phyloP scores from a whole-genome alignment of 768 basidiomycete species.

The Lactifluus rugatus region DNA sequence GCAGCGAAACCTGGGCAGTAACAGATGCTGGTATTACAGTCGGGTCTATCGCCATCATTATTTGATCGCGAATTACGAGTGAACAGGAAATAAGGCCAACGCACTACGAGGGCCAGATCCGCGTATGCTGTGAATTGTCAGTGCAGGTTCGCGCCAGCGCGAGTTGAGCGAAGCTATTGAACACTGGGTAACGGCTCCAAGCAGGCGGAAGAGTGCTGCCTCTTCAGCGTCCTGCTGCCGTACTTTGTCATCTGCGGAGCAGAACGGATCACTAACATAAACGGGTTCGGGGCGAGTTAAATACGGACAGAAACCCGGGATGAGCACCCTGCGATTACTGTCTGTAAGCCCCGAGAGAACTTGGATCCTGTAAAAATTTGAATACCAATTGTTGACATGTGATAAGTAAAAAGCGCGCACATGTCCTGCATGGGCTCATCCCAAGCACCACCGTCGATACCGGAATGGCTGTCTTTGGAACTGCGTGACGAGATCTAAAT shows the following conservation, averaged over 20 bases:
- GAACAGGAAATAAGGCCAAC: conserved; percentile 19
- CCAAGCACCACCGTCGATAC: conserved; percentile 84
- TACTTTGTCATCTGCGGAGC: conserved; percentile 59
- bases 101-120: conserved; percentile 74
- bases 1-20: conserved; percentile 76
- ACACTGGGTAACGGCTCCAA: conserved; percentile 59
- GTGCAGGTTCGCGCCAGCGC: conserved; percentile 83
- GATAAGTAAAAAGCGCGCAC: conserved; percentile 31
- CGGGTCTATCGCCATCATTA: conserved; percentile 38
- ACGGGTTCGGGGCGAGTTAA: neutral
- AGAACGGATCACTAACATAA: neutral
- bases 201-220: conserved; percentile 50
- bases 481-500: conserved; percentile 55
- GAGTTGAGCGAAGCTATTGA: conserved; percentile 61
- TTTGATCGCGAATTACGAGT: neutral
- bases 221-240: conserved; percentile 61
- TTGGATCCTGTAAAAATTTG: conserved; percentile 45
- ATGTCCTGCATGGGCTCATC: conserved; percentile 92
- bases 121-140: conserved; percentile 79
- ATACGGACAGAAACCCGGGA: conserved; percentile 69
- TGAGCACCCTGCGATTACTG: conserved; percentile 45
- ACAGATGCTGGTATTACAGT: conserved; percentile 86
- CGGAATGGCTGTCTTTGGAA: conserved; percentile 78
- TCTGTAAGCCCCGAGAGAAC: conserved; percentile 65
- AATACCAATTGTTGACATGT: neutral